Percentiles rank a stretch among this genome's conserved stretches.
Evolutionary conservation across 352 stramenopile species (phyloP).

Genomic region (Phytopythium sindhum): DNA sequence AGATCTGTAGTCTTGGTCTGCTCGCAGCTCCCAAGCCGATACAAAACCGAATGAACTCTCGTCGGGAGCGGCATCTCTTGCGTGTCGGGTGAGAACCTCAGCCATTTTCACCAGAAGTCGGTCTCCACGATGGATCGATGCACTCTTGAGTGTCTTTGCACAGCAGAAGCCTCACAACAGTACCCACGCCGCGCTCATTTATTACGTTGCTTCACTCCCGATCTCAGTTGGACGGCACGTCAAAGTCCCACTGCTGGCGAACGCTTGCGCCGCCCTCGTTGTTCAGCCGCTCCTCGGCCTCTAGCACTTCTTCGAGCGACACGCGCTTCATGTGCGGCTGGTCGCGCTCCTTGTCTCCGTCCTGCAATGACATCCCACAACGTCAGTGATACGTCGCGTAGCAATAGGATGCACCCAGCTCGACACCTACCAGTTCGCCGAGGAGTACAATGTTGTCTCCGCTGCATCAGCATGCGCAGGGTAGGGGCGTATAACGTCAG

Average conservation of each 20-base stretch:
- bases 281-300: conserved; percentile 75
- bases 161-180: neutral
- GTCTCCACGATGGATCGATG: too few species aligned
- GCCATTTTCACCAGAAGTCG: too few species aligned
- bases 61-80: too few species aligned
- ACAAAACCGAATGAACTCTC: too few species aligned
- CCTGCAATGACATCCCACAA: conserved; percentile 23
- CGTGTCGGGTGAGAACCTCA: too few species aligned
- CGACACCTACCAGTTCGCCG: conserved; percentile 60
- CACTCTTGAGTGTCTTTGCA: too few species aligned
- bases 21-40: too few species aligned
- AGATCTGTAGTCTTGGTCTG: too few species aligned
- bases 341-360: conserved; percentile 77
- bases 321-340: conserved; percentile 81
- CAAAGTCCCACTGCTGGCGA: conserved; percentile 84
- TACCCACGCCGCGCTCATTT: neutral
- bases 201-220: neutral
- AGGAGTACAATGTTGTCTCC: conserved; percentile 88
- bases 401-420: neutral
- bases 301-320: conserved; percentile 74
- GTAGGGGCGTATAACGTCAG: too few species aligned
- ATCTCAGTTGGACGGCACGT: conserved; percentile 27
- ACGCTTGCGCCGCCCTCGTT: conserved; percentile 59
- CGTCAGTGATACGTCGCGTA: neutral
- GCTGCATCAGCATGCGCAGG: conserved; percentile 25